Base-by-base conservation (phyloP, 1,284 basidiomycete genomes). In the Sporisorium sorghi region DNA sequence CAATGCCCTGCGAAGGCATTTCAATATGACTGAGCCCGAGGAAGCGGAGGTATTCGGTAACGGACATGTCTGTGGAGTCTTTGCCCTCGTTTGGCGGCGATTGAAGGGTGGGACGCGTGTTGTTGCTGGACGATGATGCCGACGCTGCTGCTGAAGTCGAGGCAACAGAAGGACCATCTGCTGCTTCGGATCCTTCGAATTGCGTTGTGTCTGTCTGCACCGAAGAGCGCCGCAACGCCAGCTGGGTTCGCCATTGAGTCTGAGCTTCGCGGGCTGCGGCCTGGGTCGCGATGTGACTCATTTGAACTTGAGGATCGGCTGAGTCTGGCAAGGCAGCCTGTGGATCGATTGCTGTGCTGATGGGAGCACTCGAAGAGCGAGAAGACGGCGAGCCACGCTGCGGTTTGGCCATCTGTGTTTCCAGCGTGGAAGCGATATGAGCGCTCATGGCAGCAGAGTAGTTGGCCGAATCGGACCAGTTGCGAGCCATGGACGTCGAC, bases 361-460 rank as follows among this genome's bases (percentile, higher is more conserved):
- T 60, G 12, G 64, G 53, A 17, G 60, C 57, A 21, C 43, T 14
- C 2, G 53, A 47, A 12, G 24, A 24, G 0, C 54, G 39, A 8
- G 26, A 37, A 3, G 23, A 40, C 0, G 52, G 43, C 3, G 51
- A 39, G 24, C 47, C 19, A 17, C 44, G 6, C 17, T 56, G n/a
- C 8, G 64, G 57, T n/a, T 49, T 35, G 32, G 24, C n/a, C 54
- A 62, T 66, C 33, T 63, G 72, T 12, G 42, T 43, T 23, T 65
- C 35, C 33, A 77, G 59, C 1, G 77, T 59, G 1, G 67, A 60
- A 8, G 66, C 69, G 30, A 74, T 76, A 35, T 73, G 75, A 4
- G 70, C 68, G 48, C 72, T 74, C 62, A 77, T 75, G 9, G 77
- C 73, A n/a, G 77, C 77, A 21, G 75, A 72, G 58, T 77, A 77